Evolutionary conservation across 768 basidiomycete genomes (phyloP), one percentile per base, ranked within the genome.

Genomic region (Leucocoprinus leucothites): DNA sequence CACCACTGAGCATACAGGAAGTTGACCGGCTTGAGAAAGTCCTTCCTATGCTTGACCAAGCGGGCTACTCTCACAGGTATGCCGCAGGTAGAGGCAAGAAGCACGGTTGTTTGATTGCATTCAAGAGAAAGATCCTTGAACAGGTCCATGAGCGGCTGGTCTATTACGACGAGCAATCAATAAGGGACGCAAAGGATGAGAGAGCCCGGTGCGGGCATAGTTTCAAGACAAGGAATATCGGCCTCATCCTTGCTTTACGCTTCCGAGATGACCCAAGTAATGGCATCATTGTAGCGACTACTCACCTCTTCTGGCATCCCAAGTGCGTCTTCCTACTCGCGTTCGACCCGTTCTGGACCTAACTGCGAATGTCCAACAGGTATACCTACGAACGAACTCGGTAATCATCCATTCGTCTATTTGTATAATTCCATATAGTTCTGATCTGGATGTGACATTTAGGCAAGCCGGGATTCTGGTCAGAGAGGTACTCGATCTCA

Each of bases 291-390:
- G 72, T 95, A 13, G 91, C 84, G 2, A 97, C 95, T 1, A 94
- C 94, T 0, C 95, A 98, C 72, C 74, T 96, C 21, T 98, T 97
- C 69, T 98, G 95, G 95, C 94, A 96, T 70, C 94, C 94, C 4
- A 81, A 79, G 85, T 93, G 69, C 56, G 81, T 73, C n/a, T n/a
- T n/a, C n/a, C n/a, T n/a, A n/a, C n/a, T n/a, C n/a, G n/a, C n/a
- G n/a, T n/a, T n/a, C n/a, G n/a, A n/a, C n/a, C n/a, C n/a, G n/a
- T n/a, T n/a, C n/a, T n/a, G n/a, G n/a, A n/a, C n/a, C n/a, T n/a
- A n/a, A 62, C 58, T n/a, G n/a, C 50, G 63, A 24, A 31, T 75
- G 18, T 48, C 7, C 48, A 34, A 1, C 28, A 81, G 87, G 53
- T 91, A 89, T 65, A 80, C 81, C 0, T 98, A 97, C 64, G 95